Base-by-base conservation (phyloP, 306 rosid genomes). In the Echinosophora koreensis region DNA sequence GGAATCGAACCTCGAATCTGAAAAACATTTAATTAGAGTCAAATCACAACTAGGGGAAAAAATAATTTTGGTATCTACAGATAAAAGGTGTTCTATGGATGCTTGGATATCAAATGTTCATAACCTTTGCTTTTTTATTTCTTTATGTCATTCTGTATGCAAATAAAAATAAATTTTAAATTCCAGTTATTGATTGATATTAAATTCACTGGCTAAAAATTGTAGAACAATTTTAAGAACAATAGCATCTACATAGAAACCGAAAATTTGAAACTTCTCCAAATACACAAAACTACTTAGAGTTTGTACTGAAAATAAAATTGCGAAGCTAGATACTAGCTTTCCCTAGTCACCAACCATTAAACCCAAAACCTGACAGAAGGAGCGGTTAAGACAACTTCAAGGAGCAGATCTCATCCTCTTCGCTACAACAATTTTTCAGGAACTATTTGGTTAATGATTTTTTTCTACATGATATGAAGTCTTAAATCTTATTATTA, bases 1-100 rank as follows among this genome's bases (percentile, higher is more conserved):
- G 97, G 98, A 78, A 94, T 83, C 44, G 98, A 92, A 50, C 98
- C 98, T 69, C 98, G 93, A 85, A 81, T 77, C 98, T 94, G 88
- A 76, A 82, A 87, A 77, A 62, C 4, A 62, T 34, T 52, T 22
- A 65, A 65, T 22, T 42, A 14, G 69, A 58, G 78, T 64, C 41
- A 50, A 62, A 49, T 56, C 15, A 74, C 16, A 34, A 41, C 44
- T 39, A 17, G 39, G 38, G 13, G 4, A 73, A 13, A 51, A 34
- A 30, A 46, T 30, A 30, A 30, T 30, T 30, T 67, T 10, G 17
- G 51, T 62, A 18, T 77, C 49, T 42, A 27, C 4, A 4, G 35
- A 61, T 69, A 52, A 60, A 75, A 61, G 73, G 7, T 62, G 65
- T 22, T 22, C 22, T 22, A 22, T 22, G 22, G 22, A 22, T 22